These are phyloP conservation scores for Hypoxylon sp. DNA, from an alignment of 2,329 filamentous ascomycete species.

Conservation along the genomic window DNA sequence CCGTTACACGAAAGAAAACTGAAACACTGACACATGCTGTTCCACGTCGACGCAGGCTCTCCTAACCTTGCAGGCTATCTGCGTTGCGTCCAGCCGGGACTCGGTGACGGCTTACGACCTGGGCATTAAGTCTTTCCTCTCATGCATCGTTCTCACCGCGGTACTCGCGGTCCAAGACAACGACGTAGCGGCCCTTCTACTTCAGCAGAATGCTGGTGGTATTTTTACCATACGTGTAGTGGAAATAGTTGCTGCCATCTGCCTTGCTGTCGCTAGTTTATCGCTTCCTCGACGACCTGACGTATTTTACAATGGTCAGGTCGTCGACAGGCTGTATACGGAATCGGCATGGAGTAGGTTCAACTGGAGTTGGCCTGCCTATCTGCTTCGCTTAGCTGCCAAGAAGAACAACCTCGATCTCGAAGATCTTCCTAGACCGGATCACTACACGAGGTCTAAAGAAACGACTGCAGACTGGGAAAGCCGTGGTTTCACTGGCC, in stretches of 20 bases:
- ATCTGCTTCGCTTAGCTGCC: conserved; percentile 68
- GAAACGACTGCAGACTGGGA: conserved; percentile 67
- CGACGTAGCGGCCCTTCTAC: conserved; percentile 55
- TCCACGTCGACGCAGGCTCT: conserved; percentile 59
- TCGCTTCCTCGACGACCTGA: conserved; percentile 77
- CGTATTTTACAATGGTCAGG: conserved; percentile 70
- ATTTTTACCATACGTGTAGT: conserved; percentile 63
- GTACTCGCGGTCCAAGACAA: conserved; percentile 64
- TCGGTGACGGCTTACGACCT: conserved; percentile 68
- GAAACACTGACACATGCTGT: conserved; percentile 34
- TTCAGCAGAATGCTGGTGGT: conserved; percentile 52
- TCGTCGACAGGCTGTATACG: conserved; percentile 75
- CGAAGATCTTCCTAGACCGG: conserved; percentile 73
- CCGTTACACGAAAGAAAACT: conserved; percentile 26
- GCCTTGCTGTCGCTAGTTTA: conserved; percentile 64
- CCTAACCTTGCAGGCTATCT: conserved; percentile 66
- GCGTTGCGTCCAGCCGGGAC: conserved; percentile 64
- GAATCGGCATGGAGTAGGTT: conserved; percentile 72
- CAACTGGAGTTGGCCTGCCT: conserved; percentile 75
- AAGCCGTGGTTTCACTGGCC: conserved; percentile 60
- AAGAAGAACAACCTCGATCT: conserved; percentile 73
- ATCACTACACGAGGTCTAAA: conserved; percentile 67
- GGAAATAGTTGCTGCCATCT: conserved; percentile 63
- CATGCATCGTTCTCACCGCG: conserved; percentile 61
- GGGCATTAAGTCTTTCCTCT: conserved; percentile 67